Base-by-base conservation (phyloP, 2,329 filamentous ascomycete genomes). In the Nemania diffusa region DNA sequence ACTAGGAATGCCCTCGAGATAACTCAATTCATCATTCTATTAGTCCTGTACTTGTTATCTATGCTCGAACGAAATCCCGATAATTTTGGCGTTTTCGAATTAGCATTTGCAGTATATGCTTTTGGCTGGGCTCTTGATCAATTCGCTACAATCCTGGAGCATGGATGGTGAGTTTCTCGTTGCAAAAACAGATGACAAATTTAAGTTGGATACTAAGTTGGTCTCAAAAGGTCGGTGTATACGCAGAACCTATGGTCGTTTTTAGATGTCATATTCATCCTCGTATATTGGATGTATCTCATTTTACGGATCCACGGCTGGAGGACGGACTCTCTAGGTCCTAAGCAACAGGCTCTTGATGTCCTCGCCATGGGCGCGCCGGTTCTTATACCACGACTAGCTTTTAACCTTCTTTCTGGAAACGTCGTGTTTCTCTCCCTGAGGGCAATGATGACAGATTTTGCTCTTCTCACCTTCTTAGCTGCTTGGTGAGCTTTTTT, bases 171-270 rank as follows among this genome's bases (percentile, higher is more conserved):
- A 70, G 81, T 76, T 59, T 13, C 17, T 58, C 20, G 9, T 22
- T 11, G 9, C n/a, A 6, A 17, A 8, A 32, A 9, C 15, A n/a
- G n/a, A n/a, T n/a, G n/a, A n/a, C n/a, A n/a, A n/a, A n/a, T 57
- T 29, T 34, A 24, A 20, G 15, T 17, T 29, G 44, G 22, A 48
- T 53, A 29, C 60, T 61, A 46, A 59, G 13, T 22, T 42, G 40
- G 52, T 73, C 32, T 46, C 64, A 55, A n/a, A n/a, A 87, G 92
- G 92, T 87, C 88, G 65, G 92, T 96, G 1, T 94, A 96, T 75
- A 94, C 92, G 0, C 92, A 97, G 77, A 95, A 96, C 73, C 81
- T 97, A 3, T 97, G 93, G 93, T 93, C 92, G 0, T 96, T 97
- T 74, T 85, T 97, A 17, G 93, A 96, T 76, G 89, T 95, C 53